Conservation (phyloP, 352 stramenopile species). For the Phytopythium montanum region DNA sequence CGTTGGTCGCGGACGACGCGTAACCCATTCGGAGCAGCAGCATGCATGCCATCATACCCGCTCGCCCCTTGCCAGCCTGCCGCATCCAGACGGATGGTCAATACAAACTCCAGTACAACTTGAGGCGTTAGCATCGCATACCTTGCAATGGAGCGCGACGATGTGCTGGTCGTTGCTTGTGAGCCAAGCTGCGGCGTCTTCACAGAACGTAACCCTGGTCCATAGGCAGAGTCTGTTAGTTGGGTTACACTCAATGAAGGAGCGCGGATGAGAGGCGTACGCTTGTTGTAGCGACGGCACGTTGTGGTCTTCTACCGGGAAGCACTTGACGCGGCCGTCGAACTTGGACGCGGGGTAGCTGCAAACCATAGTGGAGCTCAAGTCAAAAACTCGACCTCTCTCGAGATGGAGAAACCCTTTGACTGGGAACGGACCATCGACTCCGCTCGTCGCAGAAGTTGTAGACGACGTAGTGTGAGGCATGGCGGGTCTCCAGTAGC, state of each 20-base stretch:
- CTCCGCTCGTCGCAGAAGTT: conserved; percentile 68
- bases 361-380: no score
- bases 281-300: conserved; percentile 63
- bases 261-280: conserved; percentile 17
- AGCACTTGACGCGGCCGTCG: conserved; percentile 37
- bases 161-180: conserved; percentile 33
- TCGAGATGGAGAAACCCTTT: no score
- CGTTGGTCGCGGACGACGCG: conserved; percentile 28
- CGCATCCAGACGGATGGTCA: neutral
- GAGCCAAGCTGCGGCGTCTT: conserved; percentile 65
- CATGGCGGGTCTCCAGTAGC: conserved; percentile 48
- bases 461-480: conserved; percentile 63
- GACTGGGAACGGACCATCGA: conserved; percentile 25
- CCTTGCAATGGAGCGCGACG: conserved; percentile 74
- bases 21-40: conserved; percentile 67
- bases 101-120: neutral
- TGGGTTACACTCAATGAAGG: no score
- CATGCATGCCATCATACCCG: conserved; percentile 79
- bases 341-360: conserved; percentile 60
- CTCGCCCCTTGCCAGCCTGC: conserved; percentile 64
- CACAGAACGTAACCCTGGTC: conserved; percentile 59
- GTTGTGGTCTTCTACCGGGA: conserved; percentile 75
- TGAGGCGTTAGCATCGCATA: conserved; percentile 9
- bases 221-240: conserved; percentile 1
- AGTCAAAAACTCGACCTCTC: no score